phyloP scores from a whole-genome alignment of 352 stramenopile genomes.

The Globisporangium cystogenes region DNA sequence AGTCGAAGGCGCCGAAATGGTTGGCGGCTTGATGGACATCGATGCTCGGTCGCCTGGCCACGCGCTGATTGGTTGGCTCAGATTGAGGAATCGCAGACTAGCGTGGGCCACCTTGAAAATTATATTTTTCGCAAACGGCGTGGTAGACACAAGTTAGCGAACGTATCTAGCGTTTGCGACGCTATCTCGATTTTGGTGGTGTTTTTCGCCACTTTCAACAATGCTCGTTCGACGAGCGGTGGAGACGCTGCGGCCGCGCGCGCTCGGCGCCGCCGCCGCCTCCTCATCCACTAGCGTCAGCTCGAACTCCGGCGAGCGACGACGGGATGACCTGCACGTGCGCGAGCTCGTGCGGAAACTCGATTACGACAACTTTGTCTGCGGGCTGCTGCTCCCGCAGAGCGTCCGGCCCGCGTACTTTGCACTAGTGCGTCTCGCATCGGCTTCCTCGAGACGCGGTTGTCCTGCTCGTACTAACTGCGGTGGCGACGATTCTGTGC shows the following conservation, averaged over 20 bases:
- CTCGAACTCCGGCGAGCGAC: background rate
- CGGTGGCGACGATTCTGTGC: background rate
- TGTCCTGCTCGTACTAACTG: background rate
- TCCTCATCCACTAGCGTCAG: too few species aligned
- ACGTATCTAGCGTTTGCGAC: too few species aligned
- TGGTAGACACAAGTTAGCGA: background rate
- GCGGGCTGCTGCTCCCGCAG: constrained; percentile 62
- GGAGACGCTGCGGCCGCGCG: background rate
- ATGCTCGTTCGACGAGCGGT: background rate
- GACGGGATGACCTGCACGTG: background rate
- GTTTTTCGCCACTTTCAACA: background rate
- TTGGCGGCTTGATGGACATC: background rate
- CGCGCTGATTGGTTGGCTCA: background rate
- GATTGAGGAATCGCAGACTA: background rate
- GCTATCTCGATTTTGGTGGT: background rate
- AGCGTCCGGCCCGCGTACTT: constrained; percentile 66
- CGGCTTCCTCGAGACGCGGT: background rate
- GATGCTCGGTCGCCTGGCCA: background rate
- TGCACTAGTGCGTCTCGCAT: constrained; percentile 51
- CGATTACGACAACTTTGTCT: constrained; percentile 85
- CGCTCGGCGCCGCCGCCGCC: background rate
- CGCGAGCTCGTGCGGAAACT: constrained; percentile 25
- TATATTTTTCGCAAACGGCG: background rate
- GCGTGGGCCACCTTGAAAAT: background rate
- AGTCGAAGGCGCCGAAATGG: background rate